Percentiles rank a stretch among this genome's conserved stretches.
Evolutionary conservation across 2,329 filamentous ascomycete species (phyloP).

Genomic region (Aureobasidium leucospermi): DNA sequence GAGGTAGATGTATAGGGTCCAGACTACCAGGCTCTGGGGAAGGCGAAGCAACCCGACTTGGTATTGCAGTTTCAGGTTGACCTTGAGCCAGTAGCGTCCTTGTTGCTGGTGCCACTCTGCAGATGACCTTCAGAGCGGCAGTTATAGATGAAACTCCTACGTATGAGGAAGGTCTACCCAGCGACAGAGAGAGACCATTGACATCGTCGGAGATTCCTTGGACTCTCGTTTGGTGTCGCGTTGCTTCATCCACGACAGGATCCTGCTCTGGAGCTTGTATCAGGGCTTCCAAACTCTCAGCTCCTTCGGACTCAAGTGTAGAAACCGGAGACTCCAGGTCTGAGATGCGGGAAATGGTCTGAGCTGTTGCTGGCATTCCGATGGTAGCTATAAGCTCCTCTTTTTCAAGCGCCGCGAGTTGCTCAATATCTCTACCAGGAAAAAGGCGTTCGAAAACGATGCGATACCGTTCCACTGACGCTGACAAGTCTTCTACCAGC

Average conservation of each 20-base stretch:
- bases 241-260: constrained; percentile 59
- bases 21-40: constrained; percentile 17
- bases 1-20: constrained; percentile 19
- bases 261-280: constrained; percentile 63
- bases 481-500: constrained; percentile 48
- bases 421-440: constrained; percentile 35
- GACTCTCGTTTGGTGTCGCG: constrained; percentile 32
- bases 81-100: constrained; percentile 22
- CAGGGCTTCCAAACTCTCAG: constrained; percentile 50
- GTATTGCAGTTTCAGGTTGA: constrained; percentile 21
- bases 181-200: constrained; percentile 25
- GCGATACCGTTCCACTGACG: constrained; percentile 41
- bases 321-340: neutral
- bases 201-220: constrained; percentile 33
- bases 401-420: constrained; percentile 32
- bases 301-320: constrained; percentile 36
- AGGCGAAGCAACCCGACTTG: constrained; percentile 23
- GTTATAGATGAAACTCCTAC: constrained; percentile 27
- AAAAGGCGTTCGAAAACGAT: constrained; percentile 37
- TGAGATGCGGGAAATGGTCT: neutral
- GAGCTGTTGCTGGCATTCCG: neutral
- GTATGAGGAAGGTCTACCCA: constrained; percentile 26
- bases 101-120: constrained; percentile 24
- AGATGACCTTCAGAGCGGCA: constrained; percentile 27
- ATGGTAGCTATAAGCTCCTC: constrained; percentile 37